phyloP scores from a whole-genome alignment of 1,284 basidiomycete species.

The Heterobasidion occidentale region DNA sequence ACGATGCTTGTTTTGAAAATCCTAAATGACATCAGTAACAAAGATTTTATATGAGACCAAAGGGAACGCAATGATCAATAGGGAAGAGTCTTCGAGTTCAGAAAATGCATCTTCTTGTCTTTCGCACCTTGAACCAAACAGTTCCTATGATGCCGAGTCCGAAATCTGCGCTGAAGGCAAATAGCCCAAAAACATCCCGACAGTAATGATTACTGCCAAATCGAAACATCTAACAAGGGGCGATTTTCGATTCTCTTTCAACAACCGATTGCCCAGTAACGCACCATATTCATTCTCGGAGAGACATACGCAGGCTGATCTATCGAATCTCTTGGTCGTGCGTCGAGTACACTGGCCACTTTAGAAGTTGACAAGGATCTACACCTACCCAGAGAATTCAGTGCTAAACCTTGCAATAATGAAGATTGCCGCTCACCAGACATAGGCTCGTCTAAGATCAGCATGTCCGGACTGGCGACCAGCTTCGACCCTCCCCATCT shows the following conservation, averaged over 20 bases:
- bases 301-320: constrained; percentile 68
- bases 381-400: constrained; percentile 35
- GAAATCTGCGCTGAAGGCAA: constrained; percentile 78
- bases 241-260: background rate
- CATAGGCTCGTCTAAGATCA: constrained; percentile 81
- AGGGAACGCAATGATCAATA: background rate
- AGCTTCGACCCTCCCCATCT: constrained; percentile 80
- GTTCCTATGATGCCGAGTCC: constrained; percentile 57
- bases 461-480: constrained; percentile 71
- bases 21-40: background rate
- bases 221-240: background rate
- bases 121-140: constrained; percentile 71
- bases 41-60: background rate
- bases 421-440: constrained; percentile 44
- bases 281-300: constrained; percentile 42
- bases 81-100: background rate
- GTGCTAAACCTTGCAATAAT: background rate
- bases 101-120: constrained; percentile 39
- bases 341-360: constrained; percentile 67
- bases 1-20: too few species aligned
- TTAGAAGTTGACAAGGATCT: constrained; percentile 81
- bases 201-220: constrained; percentile 56
- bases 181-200: constrained; percentile 77
- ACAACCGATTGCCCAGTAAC: constrained; percentile 16
- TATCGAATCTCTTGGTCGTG: constrained; percentile 58